Percentiles rank a stretch among this genome's conserved stretches.
Conservation (phyloP, 2,329 filamentous ascomycete genomes). For the Mycogone perniciosa region DNA sequence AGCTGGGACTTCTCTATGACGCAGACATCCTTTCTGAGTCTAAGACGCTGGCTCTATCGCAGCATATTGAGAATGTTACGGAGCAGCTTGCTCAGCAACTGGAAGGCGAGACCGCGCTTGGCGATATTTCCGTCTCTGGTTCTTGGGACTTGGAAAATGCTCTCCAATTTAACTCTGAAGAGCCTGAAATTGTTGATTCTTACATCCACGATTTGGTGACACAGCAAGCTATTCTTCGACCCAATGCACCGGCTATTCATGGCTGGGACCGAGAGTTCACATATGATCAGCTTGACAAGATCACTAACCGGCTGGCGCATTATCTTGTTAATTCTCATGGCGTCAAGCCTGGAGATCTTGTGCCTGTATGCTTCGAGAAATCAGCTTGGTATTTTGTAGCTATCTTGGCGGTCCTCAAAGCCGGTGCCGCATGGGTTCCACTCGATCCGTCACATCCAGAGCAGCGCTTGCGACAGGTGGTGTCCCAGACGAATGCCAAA, state of each 20-base stretch:
- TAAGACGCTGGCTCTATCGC: conserved; percentile 1
- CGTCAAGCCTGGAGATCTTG: too few relatives aligned
- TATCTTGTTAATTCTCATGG: too few relatives aligned
- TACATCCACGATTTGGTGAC: neutral
- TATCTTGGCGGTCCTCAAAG: too few relatives aligned
- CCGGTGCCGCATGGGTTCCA: too few relatives aligned
- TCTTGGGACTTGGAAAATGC: neutral
- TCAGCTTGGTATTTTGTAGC: too few relatives aligned
- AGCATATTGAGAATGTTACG: conserved; percentile 10
- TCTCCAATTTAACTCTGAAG: neutral
- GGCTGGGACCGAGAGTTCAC: neutral
- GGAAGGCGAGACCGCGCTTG: neutral
- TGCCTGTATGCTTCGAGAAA: too few relatives aligned
- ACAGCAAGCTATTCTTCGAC: neutral
- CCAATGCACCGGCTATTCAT: neutral
- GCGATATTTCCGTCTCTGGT: neutral
- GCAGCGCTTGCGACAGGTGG: too few relatives aligned
- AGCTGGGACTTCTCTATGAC: conserved; percentile 4
- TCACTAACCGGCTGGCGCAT: too few relatives aligned
- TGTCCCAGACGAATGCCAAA: conserved; percentile 32
- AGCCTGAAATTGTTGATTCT: neutral
- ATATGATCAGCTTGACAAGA: conserved; percentile 12
- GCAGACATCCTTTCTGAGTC: neutral
- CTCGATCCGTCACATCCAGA: too few relatives aligned
- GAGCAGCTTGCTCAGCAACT: conserved; percentile 6